These are phyloP conservation scores for Monilinia fructicola DNA, from an alignment of 2,329 filamentous ascomycete genomes.

Conservation along the genomic window DNA sequence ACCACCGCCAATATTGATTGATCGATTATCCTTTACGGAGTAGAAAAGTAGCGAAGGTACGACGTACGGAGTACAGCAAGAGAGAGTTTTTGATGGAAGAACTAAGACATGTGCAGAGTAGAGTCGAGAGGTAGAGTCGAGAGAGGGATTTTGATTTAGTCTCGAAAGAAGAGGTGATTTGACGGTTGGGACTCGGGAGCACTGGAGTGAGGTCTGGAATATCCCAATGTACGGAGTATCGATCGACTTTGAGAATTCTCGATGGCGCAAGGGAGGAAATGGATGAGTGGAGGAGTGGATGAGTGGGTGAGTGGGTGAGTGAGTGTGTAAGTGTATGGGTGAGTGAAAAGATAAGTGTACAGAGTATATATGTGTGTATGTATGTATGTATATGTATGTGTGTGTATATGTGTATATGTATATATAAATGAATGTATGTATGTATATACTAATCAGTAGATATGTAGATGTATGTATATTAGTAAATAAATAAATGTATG, in stretches of 20 bases:
- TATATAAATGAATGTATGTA: too few relatives aligned
- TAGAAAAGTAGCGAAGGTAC: slow-evolving; percentile 4
- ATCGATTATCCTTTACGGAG: not conserved
- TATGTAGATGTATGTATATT: not conserved
- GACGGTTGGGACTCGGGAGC: too few relatives aligned
- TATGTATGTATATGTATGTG: not conserved
- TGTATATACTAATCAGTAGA: too few relatives aligned
- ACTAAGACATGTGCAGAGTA: not conserved
- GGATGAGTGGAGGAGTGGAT: not conserved
- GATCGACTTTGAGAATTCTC: not conserved
- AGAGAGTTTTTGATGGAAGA: not conserved
- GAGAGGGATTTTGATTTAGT: too few relatives aligned
- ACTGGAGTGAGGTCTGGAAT: not conserved
- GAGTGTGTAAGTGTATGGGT: too few relatives aligned
- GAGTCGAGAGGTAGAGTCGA: too few relatives aligned
- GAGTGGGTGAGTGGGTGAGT: not conserved
- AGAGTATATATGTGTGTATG: too few relatives aligned
- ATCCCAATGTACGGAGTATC: not conserved
- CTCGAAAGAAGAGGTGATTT: too few relatives aligned
- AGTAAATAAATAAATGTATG: too few relatives aligned
- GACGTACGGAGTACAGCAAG: too few relatives aligned
- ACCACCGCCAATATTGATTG: not conserved
- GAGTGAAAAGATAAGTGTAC: too few relatives aligned
- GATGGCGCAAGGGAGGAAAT: slow-evolving; percentile 15
- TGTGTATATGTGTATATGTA: not conserved